These are phyloP conservation scores for Verbascum thapsus DNA, from an alignment of 257 asterid species.

Conservation along the genomic window DNA sequence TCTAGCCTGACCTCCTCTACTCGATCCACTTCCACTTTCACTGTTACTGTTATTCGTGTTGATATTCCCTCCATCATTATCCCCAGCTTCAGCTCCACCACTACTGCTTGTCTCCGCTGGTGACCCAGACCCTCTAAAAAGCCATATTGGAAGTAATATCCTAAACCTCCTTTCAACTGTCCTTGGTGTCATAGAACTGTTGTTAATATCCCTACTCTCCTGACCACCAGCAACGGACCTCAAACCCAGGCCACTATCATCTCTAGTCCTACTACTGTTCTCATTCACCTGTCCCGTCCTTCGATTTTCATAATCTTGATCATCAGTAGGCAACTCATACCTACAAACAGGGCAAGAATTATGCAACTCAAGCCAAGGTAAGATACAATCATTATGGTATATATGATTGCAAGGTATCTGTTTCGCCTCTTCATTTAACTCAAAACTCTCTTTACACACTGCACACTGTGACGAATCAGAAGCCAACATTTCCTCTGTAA, in stretches of 20 bases:
- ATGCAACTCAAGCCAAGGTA: conserved; percentile 85
- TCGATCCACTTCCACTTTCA: conserved; percentile 39
- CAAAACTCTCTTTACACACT: conserved; percentile 81
- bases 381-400: conserved; percentile 70
- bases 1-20: conserved; percentile 44
- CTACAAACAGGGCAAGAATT: no score
- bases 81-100: conserved; percentile 41
- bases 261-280: conserved; percentile 23
- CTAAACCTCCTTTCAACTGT: conserved; percentile 55
- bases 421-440: no score
- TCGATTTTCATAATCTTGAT: conserved; percentile 66
- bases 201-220: conserved; percentile 32
- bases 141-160: conserved; percentile 63
- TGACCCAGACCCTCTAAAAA: conserved; percentile 51
- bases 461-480: conserved; percentile 79
- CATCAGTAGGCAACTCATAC: conserved; percentile 88
- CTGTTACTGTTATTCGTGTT: conserved; percentile 9
- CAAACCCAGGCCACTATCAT: conserved; percentile 23
- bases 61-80: conserved; percentile 32
- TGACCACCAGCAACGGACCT: conserved; percentile 39
- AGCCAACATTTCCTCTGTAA: conserved; percentile 53
- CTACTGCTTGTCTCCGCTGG: conserved; percentile 58
- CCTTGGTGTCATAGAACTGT: conserved; percentile 36
- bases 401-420: conserved; percentile 87
- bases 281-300: conserved; percentile 31